A percentile compares a stretch with the other conserved stretches of the same genome.
Conservation (phyloP, 805 yeast species). For the Nakazawaea pomicola region DNA sequence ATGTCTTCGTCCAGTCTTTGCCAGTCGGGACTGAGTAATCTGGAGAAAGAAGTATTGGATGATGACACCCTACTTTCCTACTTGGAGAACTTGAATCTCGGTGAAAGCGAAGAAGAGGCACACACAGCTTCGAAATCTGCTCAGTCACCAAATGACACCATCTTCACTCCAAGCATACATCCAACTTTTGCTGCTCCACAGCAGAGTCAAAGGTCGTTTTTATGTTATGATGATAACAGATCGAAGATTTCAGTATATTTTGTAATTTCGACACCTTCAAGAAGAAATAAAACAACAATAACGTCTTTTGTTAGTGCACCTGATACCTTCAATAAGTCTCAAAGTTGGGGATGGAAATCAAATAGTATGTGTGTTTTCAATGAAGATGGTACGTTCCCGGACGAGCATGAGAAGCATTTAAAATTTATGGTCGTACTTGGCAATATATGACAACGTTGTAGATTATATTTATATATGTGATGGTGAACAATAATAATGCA, state of each 20-base stretch:
- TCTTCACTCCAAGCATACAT: neutral
- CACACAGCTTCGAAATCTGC: neutral
- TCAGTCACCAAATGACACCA: constrained; percentile 8
- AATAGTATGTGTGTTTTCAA: constrained; percentile 47
- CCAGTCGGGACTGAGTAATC: no score
- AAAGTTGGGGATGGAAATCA: constrained; percentile 63
- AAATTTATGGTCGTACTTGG: constrained; percentile 49
- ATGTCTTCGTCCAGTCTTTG: no score
- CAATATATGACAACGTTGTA: constrained; percentile 25
- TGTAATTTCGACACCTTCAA: constrained; percentile 49
- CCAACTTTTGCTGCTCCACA: neutral
- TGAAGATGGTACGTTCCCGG: constrained; percentile 41
- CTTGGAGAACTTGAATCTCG: constrained; percentile 18
- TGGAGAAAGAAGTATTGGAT: constrained; percentile 20
- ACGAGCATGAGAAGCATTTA: constrained; percentile 37
- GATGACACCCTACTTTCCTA: constrained; percentile 19
- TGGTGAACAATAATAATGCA: neutral
- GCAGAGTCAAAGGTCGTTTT: constrained; percentile 21
- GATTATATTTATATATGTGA: neutral
- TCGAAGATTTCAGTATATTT: constrained; percentile 42
- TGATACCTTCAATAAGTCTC: constrained; percentile 44
- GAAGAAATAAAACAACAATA: constrained; percentile 37
- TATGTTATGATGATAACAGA: constrained; percentile 44
- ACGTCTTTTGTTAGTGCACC: constrained; percentile 56
- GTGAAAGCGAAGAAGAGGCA: constrained; percentile 15